phyloP scores from a whole-genome alignment of 805 yeast genomes.

The Lipomyces lipofer region DNA sequence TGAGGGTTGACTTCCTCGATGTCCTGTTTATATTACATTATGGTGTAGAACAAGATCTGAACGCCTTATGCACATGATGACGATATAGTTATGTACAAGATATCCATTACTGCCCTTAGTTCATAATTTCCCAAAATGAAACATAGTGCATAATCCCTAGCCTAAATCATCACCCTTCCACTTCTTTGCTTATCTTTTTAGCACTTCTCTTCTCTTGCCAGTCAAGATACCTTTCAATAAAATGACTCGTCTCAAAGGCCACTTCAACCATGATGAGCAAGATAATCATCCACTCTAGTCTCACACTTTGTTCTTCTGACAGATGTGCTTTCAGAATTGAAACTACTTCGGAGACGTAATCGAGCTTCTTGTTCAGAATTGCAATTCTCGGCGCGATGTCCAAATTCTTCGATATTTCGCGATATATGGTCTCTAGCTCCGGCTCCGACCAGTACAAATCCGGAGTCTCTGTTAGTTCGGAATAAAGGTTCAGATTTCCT shows the following conservation, averaged over 20 bases:
- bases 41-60: no score
- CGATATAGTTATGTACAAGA: no score
- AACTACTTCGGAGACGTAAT: conserved; percentile 87
- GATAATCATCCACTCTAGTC: conserved; percentile 88
- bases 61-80: no score
- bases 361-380: conserved; percentile 80
- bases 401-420: conserved; percentile 64
- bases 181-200: no score
- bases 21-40: no score
- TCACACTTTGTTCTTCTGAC: conserved; percentile 71
- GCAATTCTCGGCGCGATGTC: conserved; percentile 77
- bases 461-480: conserved; percentile 88
- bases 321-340: conserved; percentile 72
- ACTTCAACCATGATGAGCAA: conserved; percentile 82
- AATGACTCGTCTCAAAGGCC: conserved; percentile 74
- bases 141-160: no score
- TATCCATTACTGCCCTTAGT: no score
- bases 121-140: no score
- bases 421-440: conserved; percentile 71
- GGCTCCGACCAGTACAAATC: conserved; percentile 95
- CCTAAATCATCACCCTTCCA: no score
- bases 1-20: no score
- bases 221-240: conserved; percentile 49
- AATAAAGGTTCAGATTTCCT: conserved; percentile 80
- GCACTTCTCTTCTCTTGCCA: not conserved